Conservation (phyloP, 2,329 filamentous ascomycete genomes). For the Calonectria henricotiae region DNA sequence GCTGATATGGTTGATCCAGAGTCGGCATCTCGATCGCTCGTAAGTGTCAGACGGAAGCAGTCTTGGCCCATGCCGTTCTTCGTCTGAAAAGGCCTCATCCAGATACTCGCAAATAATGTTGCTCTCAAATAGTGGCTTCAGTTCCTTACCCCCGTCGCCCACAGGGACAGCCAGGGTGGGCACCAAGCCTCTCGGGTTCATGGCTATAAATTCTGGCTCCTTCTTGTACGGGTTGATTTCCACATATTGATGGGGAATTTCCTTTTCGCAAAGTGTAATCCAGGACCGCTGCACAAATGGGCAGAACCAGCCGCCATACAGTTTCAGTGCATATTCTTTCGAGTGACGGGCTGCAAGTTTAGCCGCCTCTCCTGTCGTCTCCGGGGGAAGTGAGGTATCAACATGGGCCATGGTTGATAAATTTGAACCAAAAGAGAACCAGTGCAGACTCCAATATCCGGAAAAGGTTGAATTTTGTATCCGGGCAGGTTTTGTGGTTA, state of each 20-base stretch:
- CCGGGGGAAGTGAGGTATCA: conserved; percentile 66
- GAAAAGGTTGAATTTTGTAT: no score
- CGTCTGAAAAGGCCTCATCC: conserved; percentile 77
- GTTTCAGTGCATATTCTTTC: conserved; percentile 70
- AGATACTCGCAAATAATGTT: conserved; percentile 83
- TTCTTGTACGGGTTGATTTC: conserved; percentile 88
- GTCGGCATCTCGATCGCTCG: conserved; percentile 74
- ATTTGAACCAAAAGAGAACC: no score
- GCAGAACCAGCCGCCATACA: conserved; percentile 85
- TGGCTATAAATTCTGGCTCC: conserved; percentile 75
- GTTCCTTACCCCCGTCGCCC: conserved; percentile 51
- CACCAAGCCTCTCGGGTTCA: conserved; percentile 84
- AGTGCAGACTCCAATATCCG: no score
- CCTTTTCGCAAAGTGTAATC: conserved; percentile 82
- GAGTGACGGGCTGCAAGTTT: conserved; percentile 64
- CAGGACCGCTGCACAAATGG: conserved; percentile 80
- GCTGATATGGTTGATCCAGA: conserved; percentile 84
- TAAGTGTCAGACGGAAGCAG: conserved; percentile 77
- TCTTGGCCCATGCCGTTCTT: conserved; percentile 59
- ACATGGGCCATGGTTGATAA: conserved; percentile 60
- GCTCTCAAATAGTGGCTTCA: conserved; percentile 80
- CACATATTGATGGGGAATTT: conserved; percentile 81
- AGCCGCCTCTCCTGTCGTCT: conserved; percentile 68
- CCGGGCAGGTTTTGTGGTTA: no score
- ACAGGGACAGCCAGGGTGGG: conserved; percentile 75